Evolutionary conservation across 2,329 filamentous ascomycete species (phyloP), one percentile per base, ranked within the genome.

Genomic region (Fusarium austroafricanum): DNA sequence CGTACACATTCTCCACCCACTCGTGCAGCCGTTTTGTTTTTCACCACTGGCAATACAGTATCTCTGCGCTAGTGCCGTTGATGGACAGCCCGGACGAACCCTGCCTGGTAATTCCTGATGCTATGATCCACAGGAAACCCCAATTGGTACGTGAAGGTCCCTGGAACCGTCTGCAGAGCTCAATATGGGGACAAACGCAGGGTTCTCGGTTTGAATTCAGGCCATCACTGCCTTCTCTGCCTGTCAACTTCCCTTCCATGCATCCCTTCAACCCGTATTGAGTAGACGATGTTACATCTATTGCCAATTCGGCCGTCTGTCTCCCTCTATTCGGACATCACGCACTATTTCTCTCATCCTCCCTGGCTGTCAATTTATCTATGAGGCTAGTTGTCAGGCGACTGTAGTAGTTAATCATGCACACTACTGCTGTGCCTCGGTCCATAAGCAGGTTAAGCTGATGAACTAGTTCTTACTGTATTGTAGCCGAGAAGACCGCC

Each of bases 361-460:
- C 44, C 65, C 65, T 63, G 33, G 18, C 17, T 31, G 33, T 38
- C 33, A 31, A 26, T 56, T 18, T 40, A 49, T 57, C 43, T 40
- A 55, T 66, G 29, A 42, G 42, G 40, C 43, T 44, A 46, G 23
- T 14, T 35, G n/a, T 55, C 50, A 38, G 49, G 17, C 65, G 40
- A 37, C 52, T 51, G 33, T 46, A 39, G 45, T 44, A 61, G 50
- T 50, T 52, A 53, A 53, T 37, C 43, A 40, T 12, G n/a, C 28
- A 43, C 28, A 58, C 67, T 70, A 70, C 67, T 70, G 67, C 67
- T 70, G 67, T 68, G 56, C 63, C 51, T 43, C 23, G 12, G 40
- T 21, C 55, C 59, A 28, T 42, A 68, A 70, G 37, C 20, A 51
- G 67, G 45, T 55, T 53, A 52, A 59, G 31, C 31, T 33, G 31